phyloP scores from a whole-genome alignment of 23 red algal species.

The Cyanidium caldarium region DNA sequence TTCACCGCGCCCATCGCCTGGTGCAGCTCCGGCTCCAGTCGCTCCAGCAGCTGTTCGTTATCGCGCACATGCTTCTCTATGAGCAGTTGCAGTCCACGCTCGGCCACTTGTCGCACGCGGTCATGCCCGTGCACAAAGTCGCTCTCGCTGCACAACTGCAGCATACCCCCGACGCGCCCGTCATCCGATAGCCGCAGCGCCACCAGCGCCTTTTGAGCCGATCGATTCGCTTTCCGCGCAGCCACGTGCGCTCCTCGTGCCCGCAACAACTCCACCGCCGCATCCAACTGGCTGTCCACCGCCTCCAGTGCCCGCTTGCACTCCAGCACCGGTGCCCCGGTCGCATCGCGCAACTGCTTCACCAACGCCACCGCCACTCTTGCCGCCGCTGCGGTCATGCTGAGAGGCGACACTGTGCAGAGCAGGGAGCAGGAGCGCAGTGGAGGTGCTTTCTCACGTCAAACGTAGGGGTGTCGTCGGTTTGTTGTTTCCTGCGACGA shows the following conservation, averaged over 20 bases:
- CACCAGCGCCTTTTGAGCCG: neutral
- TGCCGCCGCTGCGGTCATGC: too few relatives aligned
- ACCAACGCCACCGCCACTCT: too few relatives aligned
- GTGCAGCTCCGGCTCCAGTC: neutral
- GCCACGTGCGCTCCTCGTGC: neutral
- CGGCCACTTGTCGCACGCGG: neutral
- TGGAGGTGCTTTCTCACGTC: too few relatives aligned
- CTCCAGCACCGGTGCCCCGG: neutral
- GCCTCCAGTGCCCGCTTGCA: neutral
- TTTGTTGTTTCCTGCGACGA: too few relatives aligned
- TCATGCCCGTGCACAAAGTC: neutral
- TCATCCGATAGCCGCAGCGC: neutral
- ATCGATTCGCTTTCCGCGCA: neutral
- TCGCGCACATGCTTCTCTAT: neutral
- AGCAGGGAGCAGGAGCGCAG: too few relatives aligned
- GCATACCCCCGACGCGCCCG: neutral
- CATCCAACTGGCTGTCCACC: neutral
- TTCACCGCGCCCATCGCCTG: neutral
- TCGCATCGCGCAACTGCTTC: neutral
- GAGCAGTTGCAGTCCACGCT: neutral
- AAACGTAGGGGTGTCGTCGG: too few relatives aligned
- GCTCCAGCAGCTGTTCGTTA: neutral
- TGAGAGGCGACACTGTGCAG: too few relatives aligned
- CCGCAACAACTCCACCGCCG: neutral
- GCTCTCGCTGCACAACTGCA: neutral